phyloP scores from a whole-genome alignment of 2,329 filamentous ascomycete species.

The Monosporascus sp. region DNA sequence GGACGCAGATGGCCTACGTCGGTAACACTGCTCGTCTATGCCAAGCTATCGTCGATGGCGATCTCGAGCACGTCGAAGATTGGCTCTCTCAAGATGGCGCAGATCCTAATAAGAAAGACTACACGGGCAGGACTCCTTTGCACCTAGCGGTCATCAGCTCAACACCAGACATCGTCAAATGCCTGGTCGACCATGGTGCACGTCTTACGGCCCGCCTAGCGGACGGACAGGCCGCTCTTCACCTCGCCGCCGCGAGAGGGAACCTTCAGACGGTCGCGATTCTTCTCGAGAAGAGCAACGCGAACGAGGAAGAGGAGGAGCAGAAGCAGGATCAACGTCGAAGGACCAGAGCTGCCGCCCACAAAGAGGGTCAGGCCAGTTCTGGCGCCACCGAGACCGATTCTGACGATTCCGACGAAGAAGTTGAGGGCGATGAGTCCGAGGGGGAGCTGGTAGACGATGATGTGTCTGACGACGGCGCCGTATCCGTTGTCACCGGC shows the following conservation, averaged over 20 bases:
- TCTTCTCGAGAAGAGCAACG: conserved; percentile 67
- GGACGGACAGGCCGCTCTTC: conserved; percentile 77
- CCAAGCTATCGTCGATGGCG: conserved; percentile 72
- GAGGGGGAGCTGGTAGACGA: conserved; percentile 44
- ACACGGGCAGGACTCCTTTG: conserved; percentile 72
- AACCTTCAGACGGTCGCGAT: conserved; percentile 63
- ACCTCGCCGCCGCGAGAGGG: conserved; percentile 70
- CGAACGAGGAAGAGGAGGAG: conserved; percentile 65
- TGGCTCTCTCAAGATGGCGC: conserved; percentile 65
- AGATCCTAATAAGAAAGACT: conserved; percentile 69
- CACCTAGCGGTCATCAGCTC: conserved; percentile 70
- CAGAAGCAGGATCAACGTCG: conserved; percentile 49
- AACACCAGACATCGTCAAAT: conserved; percentile 63
- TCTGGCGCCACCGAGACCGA: conserved; percentile 12
- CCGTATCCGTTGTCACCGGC: conserved; percentile 54
- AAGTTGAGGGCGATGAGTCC: conserved; percentile 31
- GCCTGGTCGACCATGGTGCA: conserved; percentile 66
- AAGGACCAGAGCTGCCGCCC: conserved; percentile 28
- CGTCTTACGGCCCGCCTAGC: conserved; percentile 69
- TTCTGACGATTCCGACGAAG: conserved; percentile 17
- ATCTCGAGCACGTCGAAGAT: conserved; percentile 63
- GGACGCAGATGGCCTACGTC: conserved; percentile 88
- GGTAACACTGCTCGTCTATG: conserved; percentile 73
- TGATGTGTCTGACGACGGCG: conserved; percentile 47
- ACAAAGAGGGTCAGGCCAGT: conserved; percentile 14